Conservation (phyloP, 208 protist species). For the Leishmania braziliensis region DNA sequence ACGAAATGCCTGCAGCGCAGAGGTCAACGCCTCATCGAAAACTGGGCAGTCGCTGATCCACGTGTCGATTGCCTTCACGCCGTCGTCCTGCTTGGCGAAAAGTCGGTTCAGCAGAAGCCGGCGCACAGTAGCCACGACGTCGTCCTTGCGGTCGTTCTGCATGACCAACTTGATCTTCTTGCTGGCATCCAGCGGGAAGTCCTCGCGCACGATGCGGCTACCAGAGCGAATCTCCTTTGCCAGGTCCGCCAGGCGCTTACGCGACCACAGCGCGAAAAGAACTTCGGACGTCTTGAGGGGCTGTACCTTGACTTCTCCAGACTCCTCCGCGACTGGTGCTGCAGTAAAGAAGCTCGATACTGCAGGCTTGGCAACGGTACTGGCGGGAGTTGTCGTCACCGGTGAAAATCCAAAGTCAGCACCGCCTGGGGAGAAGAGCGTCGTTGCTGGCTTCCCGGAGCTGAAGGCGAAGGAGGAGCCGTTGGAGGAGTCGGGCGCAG, state of each 20-base stretch:
- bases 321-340: conserved; percentile 12
- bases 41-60: conserved; percentile 82
- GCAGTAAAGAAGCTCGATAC: conserved; percentile 36
- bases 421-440: not conserved
- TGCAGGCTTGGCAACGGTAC: conserved; percentile 6
- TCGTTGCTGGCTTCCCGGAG: conserved; percentile 7
- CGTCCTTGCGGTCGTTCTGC: conserved; percentile 87
- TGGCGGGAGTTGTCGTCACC: conserved; percentile 1
- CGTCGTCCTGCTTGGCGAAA: conserved; percentile 69
- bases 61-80: conserved; percentile 56
- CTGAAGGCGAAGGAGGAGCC: conserved; percentile 32
- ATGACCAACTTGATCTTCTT: conserved; percentile 77
- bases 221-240: conserved; percentile 71
- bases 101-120: conserved; percentile 67
- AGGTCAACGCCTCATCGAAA: conserved; percentile 63
- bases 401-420: conserved; percentile 39
- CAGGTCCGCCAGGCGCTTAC: conserved; percentile 60
- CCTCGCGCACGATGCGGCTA: conserved; percentile 73
- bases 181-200: conserved; percentile 46
- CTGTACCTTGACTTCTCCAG: conserved; percentile 29
- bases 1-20: conserved; percentile 78
- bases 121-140: conserved; percentile 45
- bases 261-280: conserved; percentile 82
- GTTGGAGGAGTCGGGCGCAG: conserved; percentile 8
- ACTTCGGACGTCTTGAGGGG: conserved; percentile 70